Evolutionary conservation across 257 asterid species (phyloP).

Genomic region (Knoxia roxburghii): DNA sequence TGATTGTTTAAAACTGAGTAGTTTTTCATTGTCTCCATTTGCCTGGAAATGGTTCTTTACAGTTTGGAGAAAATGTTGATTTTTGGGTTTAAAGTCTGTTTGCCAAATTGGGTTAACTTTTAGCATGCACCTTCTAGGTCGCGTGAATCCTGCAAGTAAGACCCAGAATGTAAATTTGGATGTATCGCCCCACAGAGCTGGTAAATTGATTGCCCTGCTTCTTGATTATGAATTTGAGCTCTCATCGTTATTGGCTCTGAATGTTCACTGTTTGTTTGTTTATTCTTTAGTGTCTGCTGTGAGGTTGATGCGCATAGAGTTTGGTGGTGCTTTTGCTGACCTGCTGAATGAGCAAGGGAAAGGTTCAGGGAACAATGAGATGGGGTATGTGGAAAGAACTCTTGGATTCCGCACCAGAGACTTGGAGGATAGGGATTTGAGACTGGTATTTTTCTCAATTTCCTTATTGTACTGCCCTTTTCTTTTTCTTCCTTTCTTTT

Average conservation of each 20-base stretch:
- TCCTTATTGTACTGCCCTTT: not conserved
- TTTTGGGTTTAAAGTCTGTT: constrained; percentile 6
- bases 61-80: not conserved
- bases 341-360: constrained; percentile 90
- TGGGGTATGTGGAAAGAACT: constrained; percentile 91
- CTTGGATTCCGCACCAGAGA: constrained; percentile 82
- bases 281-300: constrained; percentile 66
- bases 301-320: constrained; percentile 87
- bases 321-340: constrained; percentile 95
- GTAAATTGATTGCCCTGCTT: constrained; percentile 28
- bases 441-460: constrained; percentile 50
- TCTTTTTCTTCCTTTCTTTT: too few relatives aligned
- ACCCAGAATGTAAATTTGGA: constrained; percentile 54
- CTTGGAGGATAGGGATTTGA: constrained; percentile 82
- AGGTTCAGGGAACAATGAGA: constrained; percentile 88
- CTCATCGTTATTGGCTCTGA: not conserved
- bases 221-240: constrained; percentile 3
- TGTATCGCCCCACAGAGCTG: constrained; percentile 95
- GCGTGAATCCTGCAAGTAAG: constrained; percentile 27
- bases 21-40: too few relatives aligned
- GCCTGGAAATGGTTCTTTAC: not conserved
- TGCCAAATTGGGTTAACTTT: constrained; percentile 13
- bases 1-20: not conserved
- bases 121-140: constrained; percentile 31
- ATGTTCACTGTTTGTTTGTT: not conserved